These are phyloP conservation scores for Plasmodium blacklocki DNA, from an alignment of 169 alveolate genomes.

Conservation along the genomic window DNA sequence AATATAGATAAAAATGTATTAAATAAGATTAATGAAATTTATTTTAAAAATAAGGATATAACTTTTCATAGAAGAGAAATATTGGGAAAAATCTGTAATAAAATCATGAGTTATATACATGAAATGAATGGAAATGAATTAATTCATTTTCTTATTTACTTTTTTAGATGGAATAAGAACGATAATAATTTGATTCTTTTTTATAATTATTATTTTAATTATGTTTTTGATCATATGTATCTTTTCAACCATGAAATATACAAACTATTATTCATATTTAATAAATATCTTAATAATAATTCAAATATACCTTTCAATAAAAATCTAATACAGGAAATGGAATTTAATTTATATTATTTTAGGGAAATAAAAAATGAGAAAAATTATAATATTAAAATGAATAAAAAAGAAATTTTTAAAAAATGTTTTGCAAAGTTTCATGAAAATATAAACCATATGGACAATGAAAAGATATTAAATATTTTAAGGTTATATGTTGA, in stretches of 20 bases:
- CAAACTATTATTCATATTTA: slow-evolving; percentile 53
- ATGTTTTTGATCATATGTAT: slow-evolving; percentile 57
- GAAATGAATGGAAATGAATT: slow-evolving; percentile 69
- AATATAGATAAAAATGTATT: slow-evolving; percentile 40
- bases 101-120: slow-evolving; percentile 42
- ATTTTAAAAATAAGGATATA: slow-evolving; percentile 55
- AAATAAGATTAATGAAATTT: slow-evolving; percentile 34
- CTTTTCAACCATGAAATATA: slow-evolving; percentile 54
- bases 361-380: slow-evolving; percentile 35
- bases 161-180: slow-evolving; percentile 67
- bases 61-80: slow-evolving; percentile 59
- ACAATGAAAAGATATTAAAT: slow-evolving; percentile 39
- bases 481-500: slow-evolving; percentile 66
- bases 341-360: slow-evolving; percentile 17
- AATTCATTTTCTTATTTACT: slow-evolving; percentile 58
- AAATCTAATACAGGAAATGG: slow-evolving; percentile 1
- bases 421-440: slow-evolving; percentile 28
- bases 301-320: slow-evolving; percentile 26
- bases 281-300: slow-evolving; percentile 43
- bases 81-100: slow-evolving; percentile 65
- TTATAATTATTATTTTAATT: slow-evolving; percentile 58
- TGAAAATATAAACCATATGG: slow-evolving; percentile 54
- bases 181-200: slow-evolving; percentile 47
- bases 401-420: slow-evolving; percentile 57
- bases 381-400: slow-evolving; percentile 57